A percentile compares a stretch with the other conserved stretches of the same genome.
These are phyloP conservation scores for Cryphonectria nitschkei DNA, from an alignment of 2,329 filamentous ascomycete genomes.

Conservation along the genomic window DNA sequence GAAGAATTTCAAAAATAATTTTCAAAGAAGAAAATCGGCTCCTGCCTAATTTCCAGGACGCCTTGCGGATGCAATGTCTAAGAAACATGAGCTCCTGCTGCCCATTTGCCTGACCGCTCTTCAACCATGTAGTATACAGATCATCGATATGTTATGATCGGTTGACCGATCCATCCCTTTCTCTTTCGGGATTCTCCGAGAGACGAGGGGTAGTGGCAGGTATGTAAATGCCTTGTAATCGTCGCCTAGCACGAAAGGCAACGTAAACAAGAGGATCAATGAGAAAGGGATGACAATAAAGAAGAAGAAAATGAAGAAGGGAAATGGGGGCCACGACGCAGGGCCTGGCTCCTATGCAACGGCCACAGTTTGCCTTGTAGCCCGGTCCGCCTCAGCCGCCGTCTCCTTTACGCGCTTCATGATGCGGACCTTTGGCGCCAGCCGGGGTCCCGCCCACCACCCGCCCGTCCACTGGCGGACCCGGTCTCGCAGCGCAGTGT, in stretches of 20 bases:
- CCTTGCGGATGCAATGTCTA: conserved; percentile 3
- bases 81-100: neutral
- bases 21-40: neutral
- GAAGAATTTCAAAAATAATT: neutral
- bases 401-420: conserved; percentile 41
- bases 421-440: conserved; percentile 59
- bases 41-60: neutral
- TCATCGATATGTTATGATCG: neutral
- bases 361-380: conserved; percentile 2
- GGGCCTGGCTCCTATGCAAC: neutral
- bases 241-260: neutral
- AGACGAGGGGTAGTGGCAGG: neutral
- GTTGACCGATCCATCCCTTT: neutral
- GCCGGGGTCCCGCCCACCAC: conserved; percentile 67
- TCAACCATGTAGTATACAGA: neutral
- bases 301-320: too few relatives aligned
- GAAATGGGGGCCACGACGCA: neutral
- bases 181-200: neutral
- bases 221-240: neutral
- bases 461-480: conserved; percentile 57
- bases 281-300: neutral
- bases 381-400: conserved; percentile 14
- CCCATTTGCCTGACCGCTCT: neutral
- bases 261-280: too few relatives aligned
- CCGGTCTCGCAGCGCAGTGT: conserved; percentile 44